Percentiles rank a stretch among this genome's conserved stretches.
These are phyloP conservation scores for Coemansia sp. DNA, from an alignment of 192 early-diverging fungal species.

Conservation along the genomic window DNA sequence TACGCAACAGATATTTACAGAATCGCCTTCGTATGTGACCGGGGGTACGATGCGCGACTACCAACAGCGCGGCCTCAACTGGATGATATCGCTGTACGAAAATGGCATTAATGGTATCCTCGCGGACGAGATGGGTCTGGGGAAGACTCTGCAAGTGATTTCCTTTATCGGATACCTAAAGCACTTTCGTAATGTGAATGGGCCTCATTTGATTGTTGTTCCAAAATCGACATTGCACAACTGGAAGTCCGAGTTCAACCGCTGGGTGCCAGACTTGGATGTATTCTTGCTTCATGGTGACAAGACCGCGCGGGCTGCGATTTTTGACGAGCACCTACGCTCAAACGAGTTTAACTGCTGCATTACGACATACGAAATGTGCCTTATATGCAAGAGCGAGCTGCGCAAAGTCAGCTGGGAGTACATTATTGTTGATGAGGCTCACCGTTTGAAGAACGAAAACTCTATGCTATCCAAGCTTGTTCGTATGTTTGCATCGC, in stretches of 20 bases:
- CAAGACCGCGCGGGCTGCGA: slow-evolving; percentile 72
- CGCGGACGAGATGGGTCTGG: slow-evolving; percentile 99
- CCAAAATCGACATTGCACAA: slow-evolving; percentile 97
- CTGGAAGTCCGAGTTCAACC: slow-evolving; percentile 88
- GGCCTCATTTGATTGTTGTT: slow-evolving; percentile 94
- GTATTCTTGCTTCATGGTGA: slow-evolving; percentile 89
- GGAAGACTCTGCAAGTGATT: slow-evolving; percentile 96
- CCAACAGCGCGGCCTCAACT: slow-evolving; percentile 95
- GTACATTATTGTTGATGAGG: slow-evolving; percentile 81
- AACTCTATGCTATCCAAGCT: slow-evolving; percentile 94
- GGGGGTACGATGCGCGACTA: slow-evolving; percentile 95
- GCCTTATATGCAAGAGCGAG: slow-evolving; percentile 82
- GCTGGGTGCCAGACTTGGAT: slow-evolving; percentile 89
- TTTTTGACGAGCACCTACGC: slow-evolving; percentile 59
- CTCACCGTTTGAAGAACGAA: slow-evolving; percentile 85
- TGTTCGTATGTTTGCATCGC: slow-evolving; percentile 85
- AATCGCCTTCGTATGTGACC: slow-evolving; percentile 87
- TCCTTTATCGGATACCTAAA: slow-evolving; percentile 96
- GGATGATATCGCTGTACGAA: slow-evolving; percentile 94
- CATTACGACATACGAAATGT: slow-evolving; percentile 97
- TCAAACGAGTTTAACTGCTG: slow-evolving; percentile 82
- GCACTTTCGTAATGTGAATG: slow-evolving; percentile 69
- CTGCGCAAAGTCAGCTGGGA: slow-evolving; percentile 78
- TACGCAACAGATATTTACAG: slow-evolving; percentile 72
- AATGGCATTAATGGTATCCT: slow-evolving; percentile 99